Percentiles rank a stretch among this genome's conserved stretches.
These are phyloP conservation scores for Porpolomopsis calyptriformis DNA, from an alignment of 768 basidiomycete species.

Conservation along the genomic window DNA sequence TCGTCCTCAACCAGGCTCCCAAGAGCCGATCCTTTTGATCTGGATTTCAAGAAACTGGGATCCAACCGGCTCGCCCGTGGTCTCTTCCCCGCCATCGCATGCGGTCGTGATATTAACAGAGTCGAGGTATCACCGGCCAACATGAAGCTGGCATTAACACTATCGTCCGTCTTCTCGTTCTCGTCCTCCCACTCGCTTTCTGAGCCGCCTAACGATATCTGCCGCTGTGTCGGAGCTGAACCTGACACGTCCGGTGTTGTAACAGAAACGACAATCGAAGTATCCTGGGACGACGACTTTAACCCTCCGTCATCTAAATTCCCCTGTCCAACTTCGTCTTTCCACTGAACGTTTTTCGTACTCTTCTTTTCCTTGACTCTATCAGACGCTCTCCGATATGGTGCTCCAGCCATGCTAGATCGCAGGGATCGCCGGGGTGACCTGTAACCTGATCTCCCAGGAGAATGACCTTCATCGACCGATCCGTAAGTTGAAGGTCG, in stretches of 20 bases:
- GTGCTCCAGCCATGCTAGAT: conserved; percentile 46
- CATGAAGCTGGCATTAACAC: conserved; percentile 45
- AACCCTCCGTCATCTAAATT: conserved; percentile 56
- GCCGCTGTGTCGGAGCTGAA: conserved; percentile 26
- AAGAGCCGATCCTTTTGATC: conserved; percentile 35
- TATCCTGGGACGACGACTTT: conserved; percentile 13
- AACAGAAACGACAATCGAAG: conserved; percentile 25
- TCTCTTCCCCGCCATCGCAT: conserved; percentile 29
- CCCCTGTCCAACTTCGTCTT: conserved; percentile 77
- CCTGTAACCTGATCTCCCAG: conserved; percentile 37
- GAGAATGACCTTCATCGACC: conserved; percentile 39
- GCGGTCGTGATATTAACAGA: conserved; percentile 16
- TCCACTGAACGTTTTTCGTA: conserved; percentile 79
- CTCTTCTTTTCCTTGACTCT: conserved; percentile 44
- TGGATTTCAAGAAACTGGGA: conserved; percentile 54
- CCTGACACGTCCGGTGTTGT: no score
- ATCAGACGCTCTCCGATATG: conserved; percentile 55
- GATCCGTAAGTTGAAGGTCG: conserved; percentile 31
- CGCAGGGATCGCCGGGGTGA: conserved; percentile 68
- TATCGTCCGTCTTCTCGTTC: conserved; percentile 75
- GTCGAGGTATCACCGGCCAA: conserved; percentile 22
- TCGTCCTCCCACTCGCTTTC: conserved; percentile 91
- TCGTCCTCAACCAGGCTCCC: conserved; percentile 66
- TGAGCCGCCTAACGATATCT: conserved; percentile 50
- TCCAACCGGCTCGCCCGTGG: conserved; percentile 61